Evolutionary conservation across 2,329 filamentous ascomycete species (phyloP), one percentile per base, ranked within the genome.

Genomic region (Helicocarpus griseus): DNA sequence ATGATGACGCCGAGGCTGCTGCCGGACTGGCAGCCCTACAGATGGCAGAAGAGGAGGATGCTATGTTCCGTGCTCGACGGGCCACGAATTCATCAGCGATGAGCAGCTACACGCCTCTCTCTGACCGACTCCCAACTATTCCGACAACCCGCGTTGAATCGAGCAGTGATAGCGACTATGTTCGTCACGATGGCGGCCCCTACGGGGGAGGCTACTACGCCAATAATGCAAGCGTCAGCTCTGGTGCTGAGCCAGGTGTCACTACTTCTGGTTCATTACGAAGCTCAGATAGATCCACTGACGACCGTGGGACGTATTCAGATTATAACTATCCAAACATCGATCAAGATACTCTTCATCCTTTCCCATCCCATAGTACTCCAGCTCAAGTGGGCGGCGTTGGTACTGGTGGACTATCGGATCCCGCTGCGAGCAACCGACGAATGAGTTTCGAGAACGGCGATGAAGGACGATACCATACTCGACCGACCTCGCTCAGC

Each of bases 391-490:
- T 95, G 48, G 91, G 97, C 67, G 89, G 88, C 44, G 86, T 82
- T 47, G 90, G 87, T 6, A 96, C 89, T n/a, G 93, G 91, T 38
- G 93, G 93, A 1, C 70, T 96, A 26, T 83, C 89, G 55, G 80
- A 87, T 53, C 89, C 90, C 2, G 81, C 77, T 47, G 76, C 75
- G 5, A 79, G 71, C 55, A 68, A 66, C 40, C 73, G 89, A 57
- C 81, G 89, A 54, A 75, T 89, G 61, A 96, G 89, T 69, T 96
- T 93, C 60, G 91, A 97, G 59, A 89, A 95, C 64, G 91, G 88
- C 1, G 93, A 96, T 59, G 93, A 97, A 66, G 75, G 43, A 68
- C 57, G 85, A 72, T 60, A 79, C 70, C 60, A 70, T 58, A 57
- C 62, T 46, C 63, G 67, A 51, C 61, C 74, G 53, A 68, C 66